phyloP scores from a whole-genome alignment of 164 flowering plant species.

The Vitis rupestris region DNA sequence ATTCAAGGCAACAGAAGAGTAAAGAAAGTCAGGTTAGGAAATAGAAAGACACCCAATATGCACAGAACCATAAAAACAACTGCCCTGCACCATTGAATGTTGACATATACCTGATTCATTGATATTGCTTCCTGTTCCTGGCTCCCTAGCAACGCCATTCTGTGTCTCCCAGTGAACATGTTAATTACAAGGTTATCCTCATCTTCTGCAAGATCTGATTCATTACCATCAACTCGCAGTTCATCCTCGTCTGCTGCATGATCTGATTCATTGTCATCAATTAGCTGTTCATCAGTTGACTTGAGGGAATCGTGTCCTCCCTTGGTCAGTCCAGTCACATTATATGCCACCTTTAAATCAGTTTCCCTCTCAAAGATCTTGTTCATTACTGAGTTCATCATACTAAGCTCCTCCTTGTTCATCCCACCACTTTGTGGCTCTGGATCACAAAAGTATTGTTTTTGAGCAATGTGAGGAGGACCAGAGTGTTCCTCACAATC shows the following conservation, averaged over 20 bases:
- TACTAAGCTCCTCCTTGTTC: slow-evolving; percentile 49
- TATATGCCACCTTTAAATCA: slow-evolving; percentile 3
- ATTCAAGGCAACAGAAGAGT: neutral
- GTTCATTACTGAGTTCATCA: slow-evolving; percentile 79
- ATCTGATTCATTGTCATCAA: slow-evolving; percentile 28
- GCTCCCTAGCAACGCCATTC: slow-evolving; percentile 6
- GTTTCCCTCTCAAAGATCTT: slow-evolving; percentile 54
- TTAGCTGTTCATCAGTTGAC: slow-evolving; percentile 18
- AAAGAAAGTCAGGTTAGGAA: neutral
- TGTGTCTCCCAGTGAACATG: slow-evolving; percentile 30
- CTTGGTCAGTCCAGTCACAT: neutral
- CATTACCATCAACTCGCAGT: too few species aligned
- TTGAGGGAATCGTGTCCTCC: slow-evolving; percentile 12
- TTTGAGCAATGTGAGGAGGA: slow-evolving; percentile 19
- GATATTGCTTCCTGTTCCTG: slow-evolving; percentile 14
- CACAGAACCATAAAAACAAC: neutral
- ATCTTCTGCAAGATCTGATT: too few species aligned
- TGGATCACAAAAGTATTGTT: slow-evolving; percentile 16
- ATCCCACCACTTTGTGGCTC: slow-evolving; percentile 23
- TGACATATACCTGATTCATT: slow-evolving; percentile 29
- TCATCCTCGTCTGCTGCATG: slow-evolving; percentile 30
- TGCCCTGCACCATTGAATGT: neutral
- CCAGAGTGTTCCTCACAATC: slow-evolving; percentile 83
- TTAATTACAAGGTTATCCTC: slow-evolving; percentile 55
- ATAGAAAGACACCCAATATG: neutral